Evolutionary conservation across 2,329 filamentous ascomycete genomes (phyloP), one percentile per base, ranked within the genome.

Genomic region (Aureobasidium pullulans): DNA sequence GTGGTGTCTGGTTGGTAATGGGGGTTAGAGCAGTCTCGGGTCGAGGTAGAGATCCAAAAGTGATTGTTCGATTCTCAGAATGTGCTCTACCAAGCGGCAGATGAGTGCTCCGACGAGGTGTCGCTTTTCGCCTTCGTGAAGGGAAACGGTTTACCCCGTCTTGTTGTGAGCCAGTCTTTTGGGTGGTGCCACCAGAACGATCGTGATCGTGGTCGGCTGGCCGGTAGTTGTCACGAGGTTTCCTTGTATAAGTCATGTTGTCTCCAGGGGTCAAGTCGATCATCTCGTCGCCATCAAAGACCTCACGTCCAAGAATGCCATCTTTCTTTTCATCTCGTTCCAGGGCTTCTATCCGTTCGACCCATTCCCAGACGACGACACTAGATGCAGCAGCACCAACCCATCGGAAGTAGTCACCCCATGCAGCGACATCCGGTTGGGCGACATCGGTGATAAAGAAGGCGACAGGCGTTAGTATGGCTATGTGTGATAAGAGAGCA

Each of bases 301-400:
- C 85, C 69, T 96, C 92, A 63, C 92, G 81, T 3, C 92, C 92
- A 1, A 96, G 76, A 59, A 96, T 95, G 0, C 92, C 92, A 66
- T 96, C 91, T 73, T 95, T 96, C 73, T 92, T 90, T 71, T 96
- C 91, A 71, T 96, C 91, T 65, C 92, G 84, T 75, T 96, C 92
- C 62, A 96, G 74, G 0, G 91, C 90, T 71, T 96, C 92, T 50
- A 96, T 96, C 29, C 92, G 83, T 73, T 96, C 92, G 3, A 96
- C 92, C 92, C 92, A 96, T 73, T 96, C 92, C 92, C 92, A 96
- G 2, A 96, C 92, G 23, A 96, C 89, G n/a, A 96, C 92, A 73
- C 90, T 96, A 31, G 92, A 92, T 1, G 91, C 91, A 0, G 92
- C 91, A 1, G 91, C 91, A 49, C 92, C 92, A n/a, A 96, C 92